phyloP scores from a whole-genome alignment of 1,284 basidiomycete genomes.

The Ceratobasidium sp. region DNA sequence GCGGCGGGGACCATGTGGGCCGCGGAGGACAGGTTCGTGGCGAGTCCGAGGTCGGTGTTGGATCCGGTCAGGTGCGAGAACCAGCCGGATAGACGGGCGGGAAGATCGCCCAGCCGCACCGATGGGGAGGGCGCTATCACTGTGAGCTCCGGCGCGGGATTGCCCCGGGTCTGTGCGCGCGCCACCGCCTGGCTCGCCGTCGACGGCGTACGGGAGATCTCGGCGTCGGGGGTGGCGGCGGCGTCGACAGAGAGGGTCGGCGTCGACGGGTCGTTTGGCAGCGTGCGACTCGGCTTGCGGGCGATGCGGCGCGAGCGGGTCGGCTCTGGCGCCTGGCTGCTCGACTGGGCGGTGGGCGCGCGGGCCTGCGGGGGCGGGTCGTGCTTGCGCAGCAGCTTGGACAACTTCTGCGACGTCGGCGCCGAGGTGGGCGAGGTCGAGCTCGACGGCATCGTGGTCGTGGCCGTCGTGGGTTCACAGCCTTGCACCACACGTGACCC shows the following conservation, averaged over 20 bases:
- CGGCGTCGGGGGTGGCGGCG: slow-evolving; percentile 15
- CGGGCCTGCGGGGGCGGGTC: slow-evolving; percentile 16
- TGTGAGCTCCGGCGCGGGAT: slow-evolving; percentile 15
- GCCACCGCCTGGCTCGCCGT: slow-evolving; percentile 44
- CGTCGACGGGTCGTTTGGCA: slow-evolving; percentile 2
- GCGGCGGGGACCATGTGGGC: slow-evolving; percentile 32
- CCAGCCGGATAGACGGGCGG: slow-evolving; percentile 80
- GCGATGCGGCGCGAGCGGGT: slow-evolving; percentile 28
- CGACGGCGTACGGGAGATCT: slow-evolving; percentile 23
- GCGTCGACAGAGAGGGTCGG: slow-evolving; percentile 27
- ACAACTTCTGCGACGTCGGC: slow-evolving; percentile 31
- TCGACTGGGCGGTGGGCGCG: slow-evolving; percentile 7
- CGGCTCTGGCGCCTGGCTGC: slow-evolving; percentile 20
- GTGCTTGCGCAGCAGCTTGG: slow-evolving; percentile 31
- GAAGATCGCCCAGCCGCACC: slow-evolving; percentile 59
- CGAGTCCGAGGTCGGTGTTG: slow-evolving; percentile 41
- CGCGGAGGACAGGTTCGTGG: slow-evolving; percentile 21
- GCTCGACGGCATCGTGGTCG: slow-evolving; percentile 45
- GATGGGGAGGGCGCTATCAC: slow-evolving; percentile 20
- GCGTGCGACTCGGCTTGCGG: slow-evolving; percentile 27
- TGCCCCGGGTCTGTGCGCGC: slow-evolving; percentile 3
- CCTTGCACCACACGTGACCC: slow-evolving; percentile 23
- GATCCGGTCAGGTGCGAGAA: slow-evolving; percentile 74
- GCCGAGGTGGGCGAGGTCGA: slow-evolving; percentile 21
- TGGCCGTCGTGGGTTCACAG: slow-evolving; percentile 42